Base-by-base conservation (phyloP, 2,329 filamentous ascomycete species). In the Beauveria brongniartii region DNA sequence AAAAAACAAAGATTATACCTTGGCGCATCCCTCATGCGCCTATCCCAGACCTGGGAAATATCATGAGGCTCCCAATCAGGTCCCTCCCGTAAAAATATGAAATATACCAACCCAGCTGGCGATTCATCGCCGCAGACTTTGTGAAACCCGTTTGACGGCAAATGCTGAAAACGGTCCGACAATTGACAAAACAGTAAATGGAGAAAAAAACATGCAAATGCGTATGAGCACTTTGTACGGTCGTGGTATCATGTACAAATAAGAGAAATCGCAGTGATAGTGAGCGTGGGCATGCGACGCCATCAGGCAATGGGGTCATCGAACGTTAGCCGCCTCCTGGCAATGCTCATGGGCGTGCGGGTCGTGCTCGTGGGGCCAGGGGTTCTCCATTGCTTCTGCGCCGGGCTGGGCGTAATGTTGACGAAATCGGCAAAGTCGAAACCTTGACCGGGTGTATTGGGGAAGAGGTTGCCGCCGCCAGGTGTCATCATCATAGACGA, bases 401-500 rank as follows among this genome's bases (percentile, higher is more conserved):
- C 94, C 22, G 94, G 94, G 70, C 91, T 96, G 0, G 94, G 94
- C 7, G 94, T 96, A 72, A 97, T 93, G 75, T 97, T 97, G 71
- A 97, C 88, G 75, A 96, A 99, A 71, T 99, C 94, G 57, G 92
- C 86, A 76, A 97, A 96, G 77, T 97, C 95, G 74, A 97, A 95
- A 53, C 74, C 77, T 70, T 92, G 89, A 18, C 88, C 88, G 0
- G 93, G 93, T 1, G 93, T 97, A 64, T 84, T 86, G 56, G 89
- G 85, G 68, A 86, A 84, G 52, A 88, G 74, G 68, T 86, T 88
- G 63, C 84, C 83, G 46, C 87, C 88, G 58, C 87, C 86, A 1
- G 90, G 90, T 12, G 91, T 94, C n/a, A 85, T 88, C 90, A 94
- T 93, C 84, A 93, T 91, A 28, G 87, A 95, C 61, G 86, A 95